These are phyloP conservation scores for Microdochium paspali DNA, from an alignment of 2,329 filamentous ascomycete genomes.

Conservation along the genomic window DNA sequence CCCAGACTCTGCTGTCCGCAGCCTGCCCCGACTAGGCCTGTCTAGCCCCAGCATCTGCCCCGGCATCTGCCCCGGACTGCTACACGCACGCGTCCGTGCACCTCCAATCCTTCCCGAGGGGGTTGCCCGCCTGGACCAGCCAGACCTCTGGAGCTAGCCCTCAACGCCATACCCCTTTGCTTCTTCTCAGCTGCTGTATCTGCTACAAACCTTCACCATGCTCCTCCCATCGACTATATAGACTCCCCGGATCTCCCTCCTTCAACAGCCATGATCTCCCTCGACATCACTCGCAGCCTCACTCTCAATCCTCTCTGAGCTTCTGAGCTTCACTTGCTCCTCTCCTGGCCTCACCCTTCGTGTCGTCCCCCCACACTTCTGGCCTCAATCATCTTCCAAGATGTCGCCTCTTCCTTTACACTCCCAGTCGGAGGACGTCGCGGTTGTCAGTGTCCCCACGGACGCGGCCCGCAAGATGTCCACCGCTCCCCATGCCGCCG, in stretches of 20 bases:
- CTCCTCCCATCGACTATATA: background rate
- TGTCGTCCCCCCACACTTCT: too few relatives aligned
- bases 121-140: too few relatives aligned
- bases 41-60: too few relatives aligned
- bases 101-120: too few relatives aligned
- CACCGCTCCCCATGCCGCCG: conserved; percentile 4
- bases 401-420: background rate
- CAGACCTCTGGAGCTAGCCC: too few relatives aligned
- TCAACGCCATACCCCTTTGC: background rate
- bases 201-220: too few relatives aligned
- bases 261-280: background rate
- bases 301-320: background rate
- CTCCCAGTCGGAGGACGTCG: background rate
- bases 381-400: background rate
- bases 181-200: background rate
- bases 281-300: background rate
- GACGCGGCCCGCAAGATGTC: background rate
- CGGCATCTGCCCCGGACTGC: too few relatives aligned
- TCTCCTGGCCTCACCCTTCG: too few relatives aligned
- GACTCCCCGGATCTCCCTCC: background rate
- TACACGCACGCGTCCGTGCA: too few relatives aligned
- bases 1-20: too few relatives aligned
- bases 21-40: too few relatives aligned
- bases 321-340: background rate
- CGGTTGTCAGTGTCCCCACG: background rate